phyloP scores from a whole-genome alignment of 768 basidiomycete genomes.

The Kockovaella imperatae region DNA sequence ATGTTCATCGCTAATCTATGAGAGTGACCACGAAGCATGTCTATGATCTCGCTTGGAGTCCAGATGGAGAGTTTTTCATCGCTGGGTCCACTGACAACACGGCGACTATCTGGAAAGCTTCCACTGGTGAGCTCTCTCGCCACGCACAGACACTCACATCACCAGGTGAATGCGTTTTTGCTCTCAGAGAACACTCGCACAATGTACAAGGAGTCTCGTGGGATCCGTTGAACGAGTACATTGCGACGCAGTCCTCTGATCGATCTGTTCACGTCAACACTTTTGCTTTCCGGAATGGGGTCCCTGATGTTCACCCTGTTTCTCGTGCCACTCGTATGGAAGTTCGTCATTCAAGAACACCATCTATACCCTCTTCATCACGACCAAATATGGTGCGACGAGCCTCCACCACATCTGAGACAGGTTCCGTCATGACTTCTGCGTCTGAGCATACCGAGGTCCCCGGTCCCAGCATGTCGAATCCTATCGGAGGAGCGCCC shows the following conservation, averaged over 20 bases:
- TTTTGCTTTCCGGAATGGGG: constrained; percentile 68
- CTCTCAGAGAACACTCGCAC: constrained; percentile 74
- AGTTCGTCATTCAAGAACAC: constrained; percentile 42
- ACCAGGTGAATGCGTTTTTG: constrained; percentile 34
- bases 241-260: constrained; percentile 95
- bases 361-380: constrained; percentile 33
- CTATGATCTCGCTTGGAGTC: constrained; percentile 96
- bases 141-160: neutral
- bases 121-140: constrained; percentile 37
- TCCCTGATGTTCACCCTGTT: constrained; percentile 80
- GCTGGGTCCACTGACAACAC: constrained; percentile 97
- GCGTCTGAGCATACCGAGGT: constrained; percentile 56
- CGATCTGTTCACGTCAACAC: constrained; percentile 87
- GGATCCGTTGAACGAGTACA: constrained; percentile 95
- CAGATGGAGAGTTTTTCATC: constrained; percentile 84
- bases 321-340: constrained; percentile 69
- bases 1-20: neutral
- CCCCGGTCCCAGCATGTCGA: constrained; percentile 41
- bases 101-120: constrained; percentile 49
- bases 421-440: constrained; percentile 55
- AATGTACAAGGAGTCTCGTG: constrained; percentile 98
- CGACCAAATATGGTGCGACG: constrained; percentile 54
- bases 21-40: constrained; percentile 93
- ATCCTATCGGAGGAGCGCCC: constrained; percentile 33
- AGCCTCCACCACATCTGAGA: constrained; percentile 68